Evolutionary conservation across 1,139 yeast genomes (phyloP), one percentile per base, ranked within the genome.

Genomic region (Geotrichum phurueaensis): DNA sequence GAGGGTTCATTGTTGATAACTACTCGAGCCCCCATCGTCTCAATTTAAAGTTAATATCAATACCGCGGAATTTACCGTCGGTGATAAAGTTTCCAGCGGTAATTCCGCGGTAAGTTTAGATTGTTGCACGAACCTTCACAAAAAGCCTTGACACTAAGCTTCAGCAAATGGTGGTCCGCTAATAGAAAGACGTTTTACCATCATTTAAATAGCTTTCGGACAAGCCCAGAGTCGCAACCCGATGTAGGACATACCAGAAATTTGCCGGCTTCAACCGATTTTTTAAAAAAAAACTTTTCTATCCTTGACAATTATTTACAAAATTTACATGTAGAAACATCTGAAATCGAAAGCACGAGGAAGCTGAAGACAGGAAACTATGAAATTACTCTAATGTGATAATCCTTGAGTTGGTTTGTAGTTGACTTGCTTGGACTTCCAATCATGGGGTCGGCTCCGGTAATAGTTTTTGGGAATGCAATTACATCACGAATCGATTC

Each of bases 391-490:
- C 59, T 63, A 29, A 68, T 57, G 60, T 66, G 68, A 51, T 71
- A 71, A 13, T 67, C 66, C 23, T 59, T 54, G 63, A 91, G 75
- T 0, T 81, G 79, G 2, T 72, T 71, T 18, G 78, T 76, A 2
- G 78, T 72, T 1, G 90, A 91, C 23, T 69, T 68, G 53, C 92
- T 83, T 1, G 99, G 99, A 64, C 96, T 86, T 13, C 84, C 88
- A 23, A 94, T 96, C 56, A 94, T 89, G 0, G 89, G 84, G 72
- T 94, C 99, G 1, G 84, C 78, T 0, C 99, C 99, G 7, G 89
- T 83, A 66, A 87, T 86, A 56, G 92, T 90, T 74, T 94, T 94
- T 0, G 99, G 99, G 73, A 94, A 94, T 1, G 99, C 96, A 66
- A 94, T 87, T 1, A 94, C 99, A 71, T 94, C 97, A 67, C 97